Evolutionary conservation across 2,329 filamentous ascomycete species (phyloP), one percentile per base, ranked within the genome.

Genomic region (Neopestalotiopsis rosae): DNA sequence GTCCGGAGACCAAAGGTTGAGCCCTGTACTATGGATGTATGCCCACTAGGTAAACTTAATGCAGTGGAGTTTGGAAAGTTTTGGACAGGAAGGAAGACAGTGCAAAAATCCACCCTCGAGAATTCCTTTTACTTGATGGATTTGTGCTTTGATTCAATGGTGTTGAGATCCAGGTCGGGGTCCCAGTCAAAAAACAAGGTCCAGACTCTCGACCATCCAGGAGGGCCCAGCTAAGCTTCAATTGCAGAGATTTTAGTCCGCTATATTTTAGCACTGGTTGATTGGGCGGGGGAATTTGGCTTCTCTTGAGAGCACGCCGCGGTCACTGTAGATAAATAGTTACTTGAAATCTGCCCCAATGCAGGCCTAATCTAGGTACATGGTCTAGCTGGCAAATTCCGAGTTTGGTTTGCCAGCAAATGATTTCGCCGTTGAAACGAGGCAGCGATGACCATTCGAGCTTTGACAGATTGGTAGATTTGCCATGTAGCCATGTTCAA

Each of bases 221-320:
- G 24, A 32, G 14, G 10, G 58, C 9, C 14, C 28, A n/a, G 32
- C 14, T 34, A 61, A 40, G 58, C 58, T 61, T 61, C 58, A 61
- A n/a, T 61, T 38, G 58, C 58, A 61, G 30, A 61, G 58, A 61
- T 61, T 58, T 58, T 61, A 61, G 58, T 32, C 30, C 32, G 58
- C 42, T 32, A 32, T 13, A 40, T 28, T 28, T 28, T 28, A 28
- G 24, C 24, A 28, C 24, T 28, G 24, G 24, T 38, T 32, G 28
- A n/a, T 38, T 32, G 24, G 14, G 42, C 9, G 13, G 42, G 42
- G n/a, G 42, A n/a, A 49, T 14, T 49, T n/a, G 42, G 42, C 42
- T 49, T 13, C 42, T 49, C n/a, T 49, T 13, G 42, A n/a, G 42
- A 5, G 42, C 42, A 49, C 42, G 42, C 24, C 24, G 24, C 24